Conservation (phyloP, 345 rosid species). For the Nephelium lappaceum region DNA sequence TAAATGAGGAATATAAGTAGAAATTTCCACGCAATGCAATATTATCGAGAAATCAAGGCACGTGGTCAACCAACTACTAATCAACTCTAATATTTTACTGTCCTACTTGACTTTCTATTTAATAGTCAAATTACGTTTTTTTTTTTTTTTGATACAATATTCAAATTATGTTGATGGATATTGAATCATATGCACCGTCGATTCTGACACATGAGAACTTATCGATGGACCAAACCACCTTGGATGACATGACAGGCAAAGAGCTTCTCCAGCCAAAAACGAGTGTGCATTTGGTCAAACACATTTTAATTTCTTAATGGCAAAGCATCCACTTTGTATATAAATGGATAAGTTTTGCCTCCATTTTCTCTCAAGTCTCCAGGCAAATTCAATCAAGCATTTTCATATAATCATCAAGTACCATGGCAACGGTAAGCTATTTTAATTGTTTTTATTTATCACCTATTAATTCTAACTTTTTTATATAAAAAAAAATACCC, state of each 20-base stretch:
- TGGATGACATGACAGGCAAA: conserved; percentile 1
- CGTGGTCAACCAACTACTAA: neutral
- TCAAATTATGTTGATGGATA: neutral
- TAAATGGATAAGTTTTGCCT: neutral
- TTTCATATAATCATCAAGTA: neutral
- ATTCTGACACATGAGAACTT: neutral
- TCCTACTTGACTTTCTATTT: neutral
- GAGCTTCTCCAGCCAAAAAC: neutral
- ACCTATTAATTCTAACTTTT: too few relatives aligned
- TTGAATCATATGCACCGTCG: neutral
- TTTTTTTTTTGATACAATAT: too few relatives aligned
- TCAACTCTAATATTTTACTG: neutral
- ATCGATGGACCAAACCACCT: conserved; percentile 1
- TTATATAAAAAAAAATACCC: neutral
- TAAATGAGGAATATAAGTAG: too few relatives aligned
- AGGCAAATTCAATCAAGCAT: neutral
- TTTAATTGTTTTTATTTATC: neutral
- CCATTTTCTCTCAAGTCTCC: neutral
- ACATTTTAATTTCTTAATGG: neutral
- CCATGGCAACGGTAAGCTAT: conserved; percentile 14
- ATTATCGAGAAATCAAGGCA: neutral
- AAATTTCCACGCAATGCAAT: too few relatives aligned
- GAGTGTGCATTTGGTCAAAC: neutral
- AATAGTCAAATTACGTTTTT: neutral
- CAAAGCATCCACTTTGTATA: conserved; percentile 1